Conservation (phyloP, 768 basidiomycete genomes). For the Pluteus cervinus region DNA sequence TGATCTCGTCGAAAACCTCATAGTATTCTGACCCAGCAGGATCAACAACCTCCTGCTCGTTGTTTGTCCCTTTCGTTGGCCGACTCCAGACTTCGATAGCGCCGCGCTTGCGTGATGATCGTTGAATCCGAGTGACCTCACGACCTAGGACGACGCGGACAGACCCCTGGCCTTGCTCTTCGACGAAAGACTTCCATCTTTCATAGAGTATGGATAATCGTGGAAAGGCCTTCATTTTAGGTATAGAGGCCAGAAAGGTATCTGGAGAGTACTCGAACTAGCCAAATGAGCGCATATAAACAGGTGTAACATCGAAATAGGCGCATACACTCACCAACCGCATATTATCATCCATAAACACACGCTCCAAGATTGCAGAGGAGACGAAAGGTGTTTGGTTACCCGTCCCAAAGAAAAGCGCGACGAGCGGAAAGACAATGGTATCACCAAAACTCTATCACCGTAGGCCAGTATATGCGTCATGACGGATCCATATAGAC, state of each 20-base stretch:
- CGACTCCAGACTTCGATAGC: slow-evolving; percentile 20
- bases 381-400: slow-evolving; percentile 28
- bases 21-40: slow-evolving; percentile 19
- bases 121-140: slow-evolving; percentile 21
- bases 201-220: slow-evolving; percentile 19
- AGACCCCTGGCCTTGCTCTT: slow-evolving; percentile 18
- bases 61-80: slow-evolving; percentile 20
- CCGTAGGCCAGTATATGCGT: not conserved
- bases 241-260: slow-evolving; percentile 22
- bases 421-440: slow-evolving; percentile 24
- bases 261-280: slow-evolving; percentile 26
- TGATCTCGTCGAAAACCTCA: slow-evolving; percentile 20
- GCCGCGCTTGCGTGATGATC: slow-evolving; percentile 12
- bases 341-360: slow-evolving; percentile 29
- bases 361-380: slow-evolving; percentile 24
- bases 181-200: slow-evolving; percentile 19
- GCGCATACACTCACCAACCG: slow-evolving; percentile 17
- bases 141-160: slow-evolving; percentile 16
- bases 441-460: slow-evolving; percentile 22
- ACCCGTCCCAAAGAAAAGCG: slow-evolving; percentile 26
- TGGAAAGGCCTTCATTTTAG: slow-evolving; percentile 24
- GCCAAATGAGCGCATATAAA: not conserved
- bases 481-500: not conserved
- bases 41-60: slow-evolving; percentile 18
- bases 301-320: not conserved